These are phyloP conservation scores for Eucalyptus virginea DNA, from an alignment of 345 rosid species.

Conservation along the genomic window DNA sequence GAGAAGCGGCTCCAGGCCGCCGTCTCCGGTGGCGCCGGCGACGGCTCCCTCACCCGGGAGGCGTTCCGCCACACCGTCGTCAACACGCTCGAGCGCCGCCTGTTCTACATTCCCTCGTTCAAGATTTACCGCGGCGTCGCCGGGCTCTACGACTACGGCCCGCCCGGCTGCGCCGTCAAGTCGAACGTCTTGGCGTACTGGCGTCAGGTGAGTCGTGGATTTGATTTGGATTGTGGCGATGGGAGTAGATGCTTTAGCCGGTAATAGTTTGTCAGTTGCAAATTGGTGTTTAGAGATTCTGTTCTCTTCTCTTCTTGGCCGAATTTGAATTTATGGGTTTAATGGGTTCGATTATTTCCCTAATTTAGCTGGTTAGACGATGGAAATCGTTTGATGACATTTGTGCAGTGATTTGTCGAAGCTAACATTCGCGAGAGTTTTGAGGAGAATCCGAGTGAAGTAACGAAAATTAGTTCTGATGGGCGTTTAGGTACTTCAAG, in stretches of 20 bases:
- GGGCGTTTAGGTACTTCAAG: neutral
- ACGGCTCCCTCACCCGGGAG: slow-evolving; percentile 42
- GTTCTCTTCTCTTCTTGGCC: neutral
- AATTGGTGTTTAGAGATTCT: neutral
- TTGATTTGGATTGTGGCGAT: neutral
- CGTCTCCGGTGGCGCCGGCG: slow-evolving; percentile 30
- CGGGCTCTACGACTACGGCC: slow-evolving; percentile 87
- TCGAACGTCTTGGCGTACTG: slow-evolving; percentile 77
- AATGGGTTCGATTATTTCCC: neutral
- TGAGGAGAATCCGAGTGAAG: neutral
- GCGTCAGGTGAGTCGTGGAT: slow-evolving; percentile 60
- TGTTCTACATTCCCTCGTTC: slow-evolving; percentile 76
- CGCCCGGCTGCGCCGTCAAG: slow-evolving; percentile 89
- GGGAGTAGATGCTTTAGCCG: neutral
- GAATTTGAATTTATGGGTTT: neutral
- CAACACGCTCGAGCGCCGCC: slow-evolving; percentile 73
- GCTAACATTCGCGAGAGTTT: neutral
- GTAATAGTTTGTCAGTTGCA: neutral
- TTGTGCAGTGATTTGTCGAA: neutral
- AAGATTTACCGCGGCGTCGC: slow-evolving; percentile 92
- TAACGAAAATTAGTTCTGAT: neutral
- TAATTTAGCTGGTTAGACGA: neutral
- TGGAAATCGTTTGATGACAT: neutral
- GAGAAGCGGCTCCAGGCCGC: slow-evolving; percentile 63
- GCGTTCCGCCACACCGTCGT: slow-evolving; percentile 67